These are phyloP conservation scores for Debaryomyces sp. DNA, from an alignment of 1,139 yeast species.

Conservation along the genomic window DNA sequence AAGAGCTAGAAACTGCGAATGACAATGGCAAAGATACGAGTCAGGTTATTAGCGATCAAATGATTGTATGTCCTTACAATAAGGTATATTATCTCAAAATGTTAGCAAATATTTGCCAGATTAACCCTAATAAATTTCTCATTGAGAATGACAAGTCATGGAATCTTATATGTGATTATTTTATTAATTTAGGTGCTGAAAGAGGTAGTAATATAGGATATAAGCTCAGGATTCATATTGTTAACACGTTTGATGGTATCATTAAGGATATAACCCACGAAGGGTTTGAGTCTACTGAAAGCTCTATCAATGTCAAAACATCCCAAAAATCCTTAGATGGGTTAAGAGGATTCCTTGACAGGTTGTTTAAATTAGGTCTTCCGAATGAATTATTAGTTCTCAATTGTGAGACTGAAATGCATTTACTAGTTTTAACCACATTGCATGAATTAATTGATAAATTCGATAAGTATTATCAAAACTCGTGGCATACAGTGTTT, in stretches of 20 bases:
- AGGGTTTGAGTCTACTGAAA: constrained; percentile 41
- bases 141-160: constrained; percentile 45
- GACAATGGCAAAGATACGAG: not conserved
- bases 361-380: constrained; percentile 37
- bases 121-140: constrained; percentile 54
- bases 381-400: constrained; percentile 46
- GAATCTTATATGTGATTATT: constrained; percentile 46
- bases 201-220: constrained; percentile 36
- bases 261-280: constrained; percentile 49
- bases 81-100: constrained; percentile 41
- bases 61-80: constrained; percentile 43
- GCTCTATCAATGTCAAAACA: constrained; percentile 23
- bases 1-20: constrained; percentile 12
- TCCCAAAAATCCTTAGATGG: constrained; percentile 42
- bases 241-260: constrained; percentile 52
- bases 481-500: constrained; percentile 76
- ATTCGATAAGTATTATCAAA: constrained; percentile 55
- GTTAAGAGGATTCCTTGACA: constrained; percentile 33
- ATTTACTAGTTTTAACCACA: constrained; percentile 61
- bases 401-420: constrained; percentile 67
- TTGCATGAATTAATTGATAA: constrained; percentile 73
- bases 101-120: constrained; percentile 47
- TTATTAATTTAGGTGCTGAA: constrained; percentile 36
- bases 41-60: not conserved
- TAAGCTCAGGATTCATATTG: constrained; percentile 49